A percentile compares a stretch with the other conserved stretches of the same genome.
Evolutionary conservation across 2,329 filamentous ascomycete genomes (phyloP).

Genomic region (Sporothrix mexicana): DNA sequence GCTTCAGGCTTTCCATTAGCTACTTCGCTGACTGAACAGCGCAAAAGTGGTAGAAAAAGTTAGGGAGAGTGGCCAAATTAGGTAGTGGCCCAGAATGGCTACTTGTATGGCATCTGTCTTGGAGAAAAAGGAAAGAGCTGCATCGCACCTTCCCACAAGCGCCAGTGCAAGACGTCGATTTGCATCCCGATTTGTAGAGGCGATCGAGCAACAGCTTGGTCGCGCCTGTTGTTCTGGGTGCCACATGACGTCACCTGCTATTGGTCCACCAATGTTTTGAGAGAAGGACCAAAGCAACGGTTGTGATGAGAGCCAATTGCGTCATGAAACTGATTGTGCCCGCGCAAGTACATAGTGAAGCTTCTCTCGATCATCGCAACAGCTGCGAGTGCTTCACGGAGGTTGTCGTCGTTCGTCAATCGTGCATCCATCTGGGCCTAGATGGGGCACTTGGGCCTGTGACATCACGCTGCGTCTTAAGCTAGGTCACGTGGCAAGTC

Average conservation of each 20-base stretch:
- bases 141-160: conserved; percentile 26
- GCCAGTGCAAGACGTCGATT: conserved; percentile 22
- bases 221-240: conserved; percentile 16
- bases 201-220: conserved; percentile 24
- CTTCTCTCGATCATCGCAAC: background rate
- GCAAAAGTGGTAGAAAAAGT: background rate
- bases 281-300: background rate
- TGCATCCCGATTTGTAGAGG: conserved; percentile 22
- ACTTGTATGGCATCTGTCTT: background rate
- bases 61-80: background rate
- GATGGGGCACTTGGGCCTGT: background rate
- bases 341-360: background rate
- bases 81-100: background rate
- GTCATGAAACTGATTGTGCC: conserved; percentile 26
- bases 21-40: conserved; percentile 26
- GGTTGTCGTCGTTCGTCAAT: background rate
- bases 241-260: conserved; percentile 30
- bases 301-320: background rate
- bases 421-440: background rate
- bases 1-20: background rate
- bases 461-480: background rate
- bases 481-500: background rate
- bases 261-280: conserved; percentile 9
- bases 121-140: conserved; percentile 15
- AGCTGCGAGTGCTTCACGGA: background rate